These are phyloP conservation scores for Quercus glauca DNA, from an alignment of 306 rosid species.

Conservation along the genomic window DNA sequence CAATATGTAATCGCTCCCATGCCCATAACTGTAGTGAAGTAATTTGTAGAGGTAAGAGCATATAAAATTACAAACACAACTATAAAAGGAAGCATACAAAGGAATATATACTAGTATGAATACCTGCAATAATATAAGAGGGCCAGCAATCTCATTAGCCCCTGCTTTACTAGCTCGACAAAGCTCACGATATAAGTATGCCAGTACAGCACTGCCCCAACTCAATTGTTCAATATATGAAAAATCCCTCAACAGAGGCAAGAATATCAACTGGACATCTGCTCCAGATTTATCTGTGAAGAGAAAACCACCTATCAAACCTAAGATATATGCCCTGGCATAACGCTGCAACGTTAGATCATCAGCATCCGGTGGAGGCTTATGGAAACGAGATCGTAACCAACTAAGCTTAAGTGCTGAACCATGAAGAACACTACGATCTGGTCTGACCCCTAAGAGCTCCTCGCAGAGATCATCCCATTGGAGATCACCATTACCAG, in stretches of 20 bases:
- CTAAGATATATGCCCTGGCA: conserved; percentile 25
- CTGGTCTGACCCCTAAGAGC: conserved; percentile 20
- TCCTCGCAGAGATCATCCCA: conserved; percentile 29
- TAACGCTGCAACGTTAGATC: conserved; percentile 8
- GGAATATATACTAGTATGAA: not conserved
- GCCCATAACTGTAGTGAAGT: conserved; percentile 20
- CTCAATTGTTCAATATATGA: not conserved
- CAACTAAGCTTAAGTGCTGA: conserved; percentile 31
- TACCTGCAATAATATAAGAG: conserved; percentile 26
- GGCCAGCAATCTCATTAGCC: conserved; percentile 24
- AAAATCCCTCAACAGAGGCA: conserved; percentile 25
- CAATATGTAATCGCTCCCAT: conserved; percentile 21
- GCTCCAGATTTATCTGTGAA: conserved; percentile 28
- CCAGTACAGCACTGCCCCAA: conserved; percentile 30
- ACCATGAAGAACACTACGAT: conserved; percentile 16
- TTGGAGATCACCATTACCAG: conserved; percentile 18
- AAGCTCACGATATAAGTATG: conserved; percentile 26
- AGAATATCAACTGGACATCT: conserved; percentile 25
- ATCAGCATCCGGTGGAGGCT: conserved; percentile 17
- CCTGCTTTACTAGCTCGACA: conserved; percentile 12
- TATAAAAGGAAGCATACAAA: not conserved
- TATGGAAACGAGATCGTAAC: conserved; percentile 15
- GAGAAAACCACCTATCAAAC: conserved; percentile 21
- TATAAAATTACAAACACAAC: not conserved
- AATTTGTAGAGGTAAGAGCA: not conserved